Percentiles rank a stretch among this genome's conserved stretches.
Evolutionary conservation across 2,329 filamentous ascomycete species (phyloP).

Genomic region (Fusarium pilosicola): DNA sequence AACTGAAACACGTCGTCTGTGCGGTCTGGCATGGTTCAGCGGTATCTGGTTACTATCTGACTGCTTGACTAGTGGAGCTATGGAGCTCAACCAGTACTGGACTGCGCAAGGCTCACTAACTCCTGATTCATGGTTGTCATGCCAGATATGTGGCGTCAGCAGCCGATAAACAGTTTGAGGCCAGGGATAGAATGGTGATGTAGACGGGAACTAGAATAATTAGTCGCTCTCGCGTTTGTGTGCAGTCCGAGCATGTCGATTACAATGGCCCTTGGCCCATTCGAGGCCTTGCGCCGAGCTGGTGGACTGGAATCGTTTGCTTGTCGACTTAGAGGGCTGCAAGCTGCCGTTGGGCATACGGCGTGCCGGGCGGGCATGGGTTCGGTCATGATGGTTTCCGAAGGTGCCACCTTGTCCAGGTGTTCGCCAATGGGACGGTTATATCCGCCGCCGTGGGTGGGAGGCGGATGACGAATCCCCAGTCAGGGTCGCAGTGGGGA

Average conservation of each 20-base stretch:
- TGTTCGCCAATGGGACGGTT: slow-evolving; percentile 50
- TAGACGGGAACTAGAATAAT: slow-evolving; percentile 26
- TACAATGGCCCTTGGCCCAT: slow-evolving; percentile 43
- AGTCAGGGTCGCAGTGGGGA: slow-evolving; percentile 48
- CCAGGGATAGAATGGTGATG: slow-evolving; percentile 32
- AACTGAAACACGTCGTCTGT: slow-evolving; percentile 39
- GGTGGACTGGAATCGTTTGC: slow-evolving; percentile 33
- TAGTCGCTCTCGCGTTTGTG: slow-evolving; percentile 20
- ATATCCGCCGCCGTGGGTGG: slow-evolving; percentile 47
- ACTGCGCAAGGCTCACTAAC: slow-evolving; percentile 23
- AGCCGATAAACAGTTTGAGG: slow-evolving; percentile 35
- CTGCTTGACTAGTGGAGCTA: slow-evolving; percentile 42
- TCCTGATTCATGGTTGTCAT: slow-evolving; percentile 43
- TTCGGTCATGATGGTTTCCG: slow-evolving; percentile 41
- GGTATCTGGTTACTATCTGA: slow-evolving; percentile 30
- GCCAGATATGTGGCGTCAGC: slow-evolving; percentile 45
- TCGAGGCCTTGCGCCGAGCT: slow-evolving; percentile 46
- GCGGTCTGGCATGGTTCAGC: slow-evolving; percentile 33
- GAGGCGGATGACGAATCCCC: slow-evolving; percentile 48
- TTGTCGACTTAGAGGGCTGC: slow-evolving; percentile 41
- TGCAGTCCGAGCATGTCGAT: slow-evolving; percentile 29
- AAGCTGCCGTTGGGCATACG: slow-evolving; percentile 42
- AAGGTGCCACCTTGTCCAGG: slow-evolving; percentile 43
- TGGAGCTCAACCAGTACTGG: slow-evolving; percentile 35
- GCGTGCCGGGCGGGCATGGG: slow-evolving; percentile 37